Conservation (phyloP, 148 eudicot species). For the Silene uniflora region DNA sequence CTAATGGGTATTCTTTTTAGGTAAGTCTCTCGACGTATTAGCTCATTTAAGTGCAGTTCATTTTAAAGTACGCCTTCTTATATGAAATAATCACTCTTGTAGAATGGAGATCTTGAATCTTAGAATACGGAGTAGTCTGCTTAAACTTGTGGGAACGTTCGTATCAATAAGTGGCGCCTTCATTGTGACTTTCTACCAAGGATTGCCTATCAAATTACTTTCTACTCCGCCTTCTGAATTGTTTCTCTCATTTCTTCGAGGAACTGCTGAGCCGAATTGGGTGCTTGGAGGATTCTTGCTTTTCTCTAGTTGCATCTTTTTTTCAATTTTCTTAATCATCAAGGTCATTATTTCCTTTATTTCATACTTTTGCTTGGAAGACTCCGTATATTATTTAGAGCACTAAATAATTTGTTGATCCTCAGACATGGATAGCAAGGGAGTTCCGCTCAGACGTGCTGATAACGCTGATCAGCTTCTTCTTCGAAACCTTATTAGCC, state of each 20-base stretch:
- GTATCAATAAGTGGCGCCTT: conserved; percentile 40
- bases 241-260: not conserved
- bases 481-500: conserved; percentile 22
- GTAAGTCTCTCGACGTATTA: too few relatives aligned
- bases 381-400: too few relatives aligned
- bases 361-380: too few relatives aligned
- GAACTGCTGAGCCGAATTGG: conserved; percentile 20
- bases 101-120: conserved; percentile 46
- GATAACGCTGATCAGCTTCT: too few relatives aligned
- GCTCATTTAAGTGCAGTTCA: too few relatives aligned
- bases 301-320: conserved; percentile 28
- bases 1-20: conserved; percentile 16
- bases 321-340: conserved; percentile 27
- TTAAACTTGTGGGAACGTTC: conserved; percentile 38
- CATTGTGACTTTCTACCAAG: conserved; percentile 39
- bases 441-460: conserved; percentile 35
- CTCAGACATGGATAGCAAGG: conserved; percentile 35
- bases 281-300: too few relatives aligned
- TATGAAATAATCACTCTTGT: not conserved
- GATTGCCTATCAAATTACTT: too few relatives aligned
- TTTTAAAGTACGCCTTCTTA: not conserved
- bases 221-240: conserved; percentile 2
- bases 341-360: too few relatives aligned
- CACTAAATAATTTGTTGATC: too few relatives aligned
- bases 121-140: conserved; percentile 30